A percentile compares a stretch with the other conserved stretches of the same genome.
These are phyloP conservation scores for Radiomyces spectabilis DNA, from an alignment of 192 early-diverging fungal genomes.

Conservation along the genomic window DNA sequence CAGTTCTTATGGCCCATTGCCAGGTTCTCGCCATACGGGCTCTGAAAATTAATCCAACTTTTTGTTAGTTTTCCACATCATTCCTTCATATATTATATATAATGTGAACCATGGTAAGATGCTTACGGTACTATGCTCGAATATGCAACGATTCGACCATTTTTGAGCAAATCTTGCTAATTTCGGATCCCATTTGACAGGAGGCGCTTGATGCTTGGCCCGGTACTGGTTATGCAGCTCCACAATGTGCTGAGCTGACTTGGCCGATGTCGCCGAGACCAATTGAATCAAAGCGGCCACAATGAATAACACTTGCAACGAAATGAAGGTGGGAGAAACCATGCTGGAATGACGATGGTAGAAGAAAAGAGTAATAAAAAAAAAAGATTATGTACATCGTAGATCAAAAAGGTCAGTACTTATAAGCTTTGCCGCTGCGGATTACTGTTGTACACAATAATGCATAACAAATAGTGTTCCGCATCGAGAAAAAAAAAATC, in stretches of 20 bases:
- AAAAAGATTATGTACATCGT: too few species aligned
- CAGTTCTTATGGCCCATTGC: constrained; percentile 32
- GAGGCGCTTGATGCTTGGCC: constrained; percentile 25
- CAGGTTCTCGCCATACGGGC: constrained; percentile 38
- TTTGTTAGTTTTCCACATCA: too few species aligned
- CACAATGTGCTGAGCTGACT: constrained; percentile 20
- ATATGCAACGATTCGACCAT: constrained; percentile 29
- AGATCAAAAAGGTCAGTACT: too few species aligned
- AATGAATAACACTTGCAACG: background rate
- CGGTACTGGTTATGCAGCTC: constrained; percentile 33
- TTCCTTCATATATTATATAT: too few species aligned
- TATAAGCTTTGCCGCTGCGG: too few species aligned
- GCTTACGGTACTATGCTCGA: constrained; percentile 30
- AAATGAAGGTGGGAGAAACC: background rate
- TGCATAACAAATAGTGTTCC: too few species aligned
- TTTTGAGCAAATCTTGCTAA: constrained; percentile 29
- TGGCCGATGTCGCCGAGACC: background rate
- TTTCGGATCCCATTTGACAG: constrained; percentile 29
- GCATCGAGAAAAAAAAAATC: too few species aligned
- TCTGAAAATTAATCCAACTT: too few species aligned
- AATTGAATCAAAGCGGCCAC: background rate
- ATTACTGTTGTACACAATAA: too few species aligned
- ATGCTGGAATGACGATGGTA: too few species aligned
- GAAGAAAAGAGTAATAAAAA: too few species aligned
- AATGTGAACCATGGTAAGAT: too few species aligned